Base-by-base conservation (phyloP, 495 filamentous ascomycete genomes). In the Aspergillus campestris region DNA sequence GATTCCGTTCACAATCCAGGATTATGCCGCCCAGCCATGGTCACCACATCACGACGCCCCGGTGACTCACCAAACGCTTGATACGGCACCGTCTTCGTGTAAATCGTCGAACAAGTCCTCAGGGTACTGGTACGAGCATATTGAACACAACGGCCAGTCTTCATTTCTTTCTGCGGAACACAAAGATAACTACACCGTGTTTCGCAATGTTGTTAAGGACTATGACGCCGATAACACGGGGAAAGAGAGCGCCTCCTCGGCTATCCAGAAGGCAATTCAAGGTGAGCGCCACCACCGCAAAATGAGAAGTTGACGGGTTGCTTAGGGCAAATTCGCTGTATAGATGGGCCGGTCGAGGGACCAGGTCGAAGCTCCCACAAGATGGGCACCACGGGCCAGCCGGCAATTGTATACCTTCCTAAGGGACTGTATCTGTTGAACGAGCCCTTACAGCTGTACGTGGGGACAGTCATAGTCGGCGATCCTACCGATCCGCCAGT, bases 351-450 rank as follows among this genome's bases (percentile, higher is more conserved):
- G 13, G 47, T 47, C 8, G 50, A 56, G 15, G 60, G 56, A 18
- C 50, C 56, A n/a, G 46, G 40, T 34, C 58, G 64, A 13, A 59
- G 49, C 18, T 55, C 57, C 6, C 51, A 59, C 10, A 45, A 31
- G 7, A 62, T 67, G 50, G 71, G 71, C 11, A 70, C 60, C 28
- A 73, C 71, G 0, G 68, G 70, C 7, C 61, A 66, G 37, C 71
- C 71, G 3, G 71, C 70, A 3, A 59, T 73, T 9, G 53, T 76
- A 9, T 76, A 73, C 43, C 42, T 76, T 10, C 72, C 70, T 3
- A 48, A 50, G 4, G 73, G 73, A 6, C 71, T 60, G 4, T 76
- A 76, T 38, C 34, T 61, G 4, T 15, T 76, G 36, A 55, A 53
- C 28, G 37, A 39, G 9, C 48, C 60, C 3, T 31, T 75, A 12